phyloP scores from a whole-genome alignment of 2,329 filamentous ascomycete species.

The Colletotrichum incanum region DNA sequence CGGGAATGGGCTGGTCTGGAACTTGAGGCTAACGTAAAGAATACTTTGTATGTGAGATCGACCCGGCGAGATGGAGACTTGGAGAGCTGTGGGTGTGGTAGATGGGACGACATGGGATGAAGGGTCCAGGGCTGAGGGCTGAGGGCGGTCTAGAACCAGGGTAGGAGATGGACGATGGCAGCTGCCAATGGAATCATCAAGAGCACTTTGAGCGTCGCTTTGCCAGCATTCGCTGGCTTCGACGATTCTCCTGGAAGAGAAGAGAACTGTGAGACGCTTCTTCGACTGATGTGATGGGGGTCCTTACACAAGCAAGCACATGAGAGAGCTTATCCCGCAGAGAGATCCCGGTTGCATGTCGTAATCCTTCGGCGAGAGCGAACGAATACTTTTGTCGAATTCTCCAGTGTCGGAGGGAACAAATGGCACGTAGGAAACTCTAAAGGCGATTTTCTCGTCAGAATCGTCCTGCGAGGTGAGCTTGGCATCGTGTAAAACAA shows the following conservation, averaged over 20 bases:
- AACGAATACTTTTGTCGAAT: neutral
- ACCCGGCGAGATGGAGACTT: conserved; percentile 17
- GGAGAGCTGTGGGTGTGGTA: neutral
- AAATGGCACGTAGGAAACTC: conserved; percentile 5
- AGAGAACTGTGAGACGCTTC: neutral
- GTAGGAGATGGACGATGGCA: neutral
- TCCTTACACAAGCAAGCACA: neutral
- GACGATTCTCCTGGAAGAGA: conserved; percentile 1
- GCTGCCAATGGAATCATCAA: conserved; percentile 11
- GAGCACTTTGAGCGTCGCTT: neutral
- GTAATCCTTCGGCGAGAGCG: conserved; percentile 3
- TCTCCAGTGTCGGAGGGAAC: neutral
- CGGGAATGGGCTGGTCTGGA: conserved; percentile 10
- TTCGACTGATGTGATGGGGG: neutral
- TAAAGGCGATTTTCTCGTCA: neutral
- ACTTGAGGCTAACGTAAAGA: neutral
- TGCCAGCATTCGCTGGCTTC: neutral
- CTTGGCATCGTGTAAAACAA: conserved; percentile 6
- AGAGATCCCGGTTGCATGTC: conserved; percentile 2
- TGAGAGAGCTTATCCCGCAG: neutral
- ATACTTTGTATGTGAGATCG: conserved; percentile 22
- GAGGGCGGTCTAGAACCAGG: conserved; percentile 1
- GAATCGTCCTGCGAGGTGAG: conserved; percentile 8
- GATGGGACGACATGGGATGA: conserved; percentile 19
- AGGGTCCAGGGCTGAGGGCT: neutral